phyloP scores from a whole-genome alignment of 495 filamentous ascomycete genomes.

The Penicillium argentinense region DNA sequence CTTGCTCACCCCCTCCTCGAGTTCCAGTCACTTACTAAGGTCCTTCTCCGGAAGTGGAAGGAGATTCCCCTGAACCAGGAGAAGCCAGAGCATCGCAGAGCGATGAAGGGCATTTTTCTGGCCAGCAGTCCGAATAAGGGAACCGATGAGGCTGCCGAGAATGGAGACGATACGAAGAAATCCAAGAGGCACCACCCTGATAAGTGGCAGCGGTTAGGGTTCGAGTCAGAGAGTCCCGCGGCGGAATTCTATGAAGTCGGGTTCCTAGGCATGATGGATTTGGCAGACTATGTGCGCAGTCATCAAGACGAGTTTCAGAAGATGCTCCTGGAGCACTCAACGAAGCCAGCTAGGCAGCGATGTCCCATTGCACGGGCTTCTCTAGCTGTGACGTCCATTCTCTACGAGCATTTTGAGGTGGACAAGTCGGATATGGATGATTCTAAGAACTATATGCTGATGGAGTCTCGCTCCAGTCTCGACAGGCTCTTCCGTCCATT shows the following conservation, averaged over 20 bases:
- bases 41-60: conserved; percentile 87
- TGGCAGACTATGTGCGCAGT: conserved; percentile 88
- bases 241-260: conserved; percentile 82
- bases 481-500: conserved; percentile 87
- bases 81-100: conserved; percentile 82
- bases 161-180: conserved; percentile 52
- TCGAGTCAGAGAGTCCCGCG: conserved; percentile 84
- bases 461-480: conserved; percentile 76
- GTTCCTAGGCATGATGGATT: conserved; percentile 95
- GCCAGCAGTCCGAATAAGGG: conserved; percentile 71
- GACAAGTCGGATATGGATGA: conserved; percentile 85
- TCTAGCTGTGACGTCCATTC: conserved; percentile 78
- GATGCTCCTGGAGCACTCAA: conserved; percentile 84
- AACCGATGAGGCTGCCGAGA: conserved; percentile 30
- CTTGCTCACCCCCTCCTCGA: conserved; percentile 88
- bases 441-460: conserved; percentile 67
- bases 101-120: conserved; percentile 78
- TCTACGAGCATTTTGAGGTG: conserved; percentile 96
- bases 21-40: conserved; percentile 90
- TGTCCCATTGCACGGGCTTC: conserved; percentile 90
- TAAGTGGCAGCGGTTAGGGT: conserved; percentile 91
- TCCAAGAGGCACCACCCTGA: conserved; percentile 74
- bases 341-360: conserved; percentile 64
- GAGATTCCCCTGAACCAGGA: conserved; percentile 82
- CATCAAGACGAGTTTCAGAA: conserved; percentile 92